Base-by-base conservation (phyloP, 768 basidiomycete genomes). In the Amanita thiersii region DNA sequence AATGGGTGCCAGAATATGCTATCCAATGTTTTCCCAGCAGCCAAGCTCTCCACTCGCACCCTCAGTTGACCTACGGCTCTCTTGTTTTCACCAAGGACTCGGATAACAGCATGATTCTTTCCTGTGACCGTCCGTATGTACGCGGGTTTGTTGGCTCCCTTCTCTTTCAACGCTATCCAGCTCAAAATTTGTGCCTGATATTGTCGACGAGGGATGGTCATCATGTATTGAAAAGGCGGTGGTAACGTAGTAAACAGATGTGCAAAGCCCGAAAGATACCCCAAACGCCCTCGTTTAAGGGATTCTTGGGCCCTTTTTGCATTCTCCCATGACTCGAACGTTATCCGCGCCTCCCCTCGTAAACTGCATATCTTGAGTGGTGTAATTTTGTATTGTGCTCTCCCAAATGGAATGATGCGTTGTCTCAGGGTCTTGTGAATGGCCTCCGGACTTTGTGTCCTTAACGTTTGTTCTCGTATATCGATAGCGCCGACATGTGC, bases 21-120 rank as follows among this genome's bases (percentile, higher is more conserved):
- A 28, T 59, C 64, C 6, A 80, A 57, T 24, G 59, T 69, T 31
- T 73, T 69, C 4, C 79, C 79, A 15, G 62, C 63, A 2, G 66
- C 70, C 28, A 81, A 52, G 40, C 60, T 69, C 53, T 81, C 79
- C 0, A 75, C 73, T 40, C 77, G 60, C 10, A 80, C 79, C 57
- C 79, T 81, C 45, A 81, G 49, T 3, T 70, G 63, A 2, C 79
- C 79, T 1, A 72, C 65, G 1, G 66, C 66, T 48, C 72, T 69
- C 56, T 75, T 73, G 39, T 72, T 70, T 11, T 70, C 61, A 0
- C 79, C 78, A 0, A 61, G 50, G n/a, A 79, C 62, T 2, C 58
- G 64, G 29, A 80, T 63, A n/a, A 58, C 56, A 34, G 70, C 62
- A 3, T 44, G 44, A 15, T 35, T 32, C 21, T 37, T 48, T 6